A percentile compares a stretch with the other conserved stretches of the same genome.
Evolutionary conservation across 2,329 filamentous ascomycete species (phyloP).

Genomic region (Dothideomycetes sp.): DNA sequence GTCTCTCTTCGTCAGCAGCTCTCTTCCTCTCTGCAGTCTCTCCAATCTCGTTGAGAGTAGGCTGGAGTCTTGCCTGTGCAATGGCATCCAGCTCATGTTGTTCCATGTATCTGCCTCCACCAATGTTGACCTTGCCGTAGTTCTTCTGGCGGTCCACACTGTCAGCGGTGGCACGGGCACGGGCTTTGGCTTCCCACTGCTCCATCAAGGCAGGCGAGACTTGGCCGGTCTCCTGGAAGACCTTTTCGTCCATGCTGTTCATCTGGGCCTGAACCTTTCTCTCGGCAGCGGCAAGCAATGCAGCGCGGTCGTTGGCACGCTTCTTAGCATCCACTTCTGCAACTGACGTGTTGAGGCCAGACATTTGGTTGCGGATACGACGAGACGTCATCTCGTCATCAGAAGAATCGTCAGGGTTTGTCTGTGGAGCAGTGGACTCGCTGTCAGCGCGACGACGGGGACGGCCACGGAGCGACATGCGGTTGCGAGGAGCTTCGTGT

Average conservation of each 20-base stretch:
- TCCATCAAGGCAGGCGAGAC: conserved; percentile 56
- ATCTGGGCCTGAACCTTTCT: conserved; percentile 74
- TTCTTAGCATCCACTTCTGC: conserved; percentile 63
- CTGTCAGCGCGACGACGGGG: conserved; percentile 9
- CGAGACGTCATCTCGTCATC: conserved; percentile 59
- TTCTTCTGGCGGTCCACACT: conserved; percentile 49
- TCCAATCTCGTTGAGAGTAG: conserved; percentile 74
- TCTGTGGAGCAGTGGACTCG: conserved; percentile 11
- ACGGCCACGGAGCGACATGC: conserved; percentile 26
- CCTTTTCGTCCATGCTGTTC: conserved; percentile 69
- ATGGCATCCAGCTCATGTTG: conserved; percentile 69
- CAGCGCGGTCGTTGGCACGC: conserved; percentile 61
- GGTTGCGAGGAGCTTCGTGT: conserved; percentile 37
- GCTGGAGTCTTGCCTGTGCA: conserved; percentile 65
- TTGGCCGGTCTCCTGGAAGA: conserved; percentile 66
- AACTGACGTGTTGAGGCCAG: conserved; percentile 57
- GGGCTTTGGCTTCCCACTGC: conserved; percentile 71
- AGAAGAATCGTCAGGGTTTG: conserved; percentile 31
- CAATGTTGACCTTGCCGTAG: conserved; percentile 55
- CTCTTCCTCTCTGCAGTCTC: conserved; percentile 64
- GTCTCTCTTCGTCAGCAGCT: conserved; percentile 52
- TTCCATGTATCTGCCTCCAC: conserved; percentile 70
- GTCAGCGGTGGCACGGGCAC: conserved; percentile 55
- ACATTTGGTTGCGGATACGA: conserved; percentile 69
- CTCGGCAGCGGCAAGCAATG: conserved; percentile 66